Conservation (phyloP, 768 basidiomycete species). For the Paxillus ammoniavirescens region DNA sequence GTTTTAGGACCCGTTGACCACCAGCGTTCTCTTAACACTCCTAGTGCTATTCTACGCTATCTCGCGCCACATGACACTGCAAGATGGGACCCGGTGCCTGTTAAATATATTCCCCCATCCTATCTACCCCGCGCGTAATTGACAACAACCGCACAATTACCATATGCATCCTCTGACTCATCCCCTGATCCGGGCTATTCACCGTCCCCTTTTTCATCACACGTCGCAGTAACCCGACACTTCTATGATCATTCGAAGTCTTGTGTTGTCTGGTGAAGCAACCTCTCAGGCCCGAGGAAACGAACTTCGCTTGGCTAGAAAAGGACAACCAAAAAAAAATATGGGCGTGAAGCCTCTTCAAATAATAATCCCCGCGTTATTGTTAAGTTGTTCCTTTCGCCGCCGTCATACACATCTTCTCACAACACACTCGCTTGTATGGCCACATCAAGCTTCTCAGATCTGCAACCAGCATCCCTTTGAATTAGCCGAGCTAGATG, state of each 20-base stretch:
- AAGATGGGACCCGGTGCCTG: background rate
- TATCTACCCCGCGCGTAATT: background rate
- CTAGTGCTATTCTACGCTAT: background rate
- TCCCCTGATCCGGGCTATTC: background rate
- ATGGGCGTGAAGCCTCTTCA: background rate
- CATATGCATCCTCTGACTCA: background rate
- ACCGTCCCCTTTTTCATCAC: background rate
- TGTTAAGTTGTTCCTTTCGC: constrained; percentile 1
- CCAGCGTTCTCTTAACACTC: background rate
- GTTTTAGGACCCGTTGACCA: too few relatives aligned
- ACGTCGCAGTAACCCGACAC: background rate
- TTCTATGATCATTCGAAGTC: background rate
- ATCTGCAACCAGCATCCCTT: constrained; percentile 7
- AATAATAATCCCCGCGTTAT: background rate
- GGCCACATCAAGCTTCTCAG: constrained; percentile 4
- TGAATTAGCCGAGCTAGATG: constrained; percentile 19
- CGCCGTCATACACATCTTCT: background rate
- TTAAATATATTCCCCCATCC: background rate
- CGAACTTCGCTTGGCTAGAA: constrained; percentile 3
- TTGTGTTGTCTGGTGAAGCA: background rate
- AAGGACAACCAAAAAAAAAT: background rate
- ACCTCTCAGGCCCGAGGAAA: background rate
- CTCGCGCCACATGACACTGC: background rate
- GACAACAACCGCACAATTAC: background rate
- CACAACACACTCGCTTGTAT: constrained; percentile 7